These are phyloP conservation scores for Verticillium klebahnii DNA, from an alignment of 2,329 filamentous ascomycete species.

Conservation along the genomic window DNA sequence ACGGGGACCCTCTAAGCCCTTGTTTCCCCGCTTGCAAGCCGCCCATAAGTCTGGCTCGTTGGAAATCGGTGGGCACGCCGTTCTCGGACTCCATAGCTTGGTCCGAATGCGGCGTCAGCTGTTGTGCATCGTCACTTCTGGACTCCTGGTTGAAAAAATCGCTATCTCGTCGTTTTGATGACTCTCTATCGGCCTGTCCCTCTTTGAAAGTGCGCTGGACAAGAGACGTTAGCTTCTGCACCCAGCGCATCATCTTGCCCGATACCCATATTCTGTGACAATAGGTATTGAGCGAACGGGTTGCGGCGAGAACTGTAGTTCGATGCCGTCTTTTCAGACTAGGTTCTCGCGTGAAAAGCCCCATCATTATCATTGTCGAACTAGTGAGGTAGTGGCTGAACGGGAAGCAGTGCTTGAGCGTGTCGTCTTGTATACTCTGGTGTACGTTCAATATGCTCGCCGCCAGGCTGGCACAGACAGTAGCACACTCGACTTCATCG, in stretches of 20 bases:
- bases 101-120: constrained; percentile 1
- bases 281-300: constrained; percentile 6
- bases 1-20: not conserved
- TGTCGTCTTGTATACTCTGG: constrained; percentile 3
- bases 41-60: not conserved
- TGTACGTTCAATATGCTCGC: constrained; percentile 6
- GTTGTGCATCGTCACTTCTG: not conserved
- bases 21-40: not conserved
- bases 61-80: not conserved
- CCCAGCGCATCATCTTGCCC: constrained; percentile 9
- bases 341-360: constrained; percentile 2
- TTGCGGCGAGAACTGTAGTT: not conserved
- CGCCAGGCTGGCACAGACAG: constrained; percentile 6
- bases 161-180: not conserved
- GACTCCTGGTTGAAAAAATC: not conserved
- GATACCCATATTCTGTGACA: constrained; percentile 9
- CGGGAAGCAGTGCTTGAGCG: constrained; percentile 8
- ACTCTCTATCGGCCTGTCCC: not conserved
- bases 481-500: constrained; percentile 3
- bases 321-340: constrained; percentile 3
- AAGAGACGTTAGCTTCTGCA: constrained; percentile 1
- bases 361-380: constrained; percentile 7
- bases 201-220: constrained; percentile 1
- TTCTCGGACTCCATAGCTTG: not conserved
- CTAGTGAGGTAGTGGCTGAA: constrained; percentile 8